Percentiles rank a stretch among this genome's conserved stretches.
Evolutionary conservation across 2,329 filamentous ascomycete genomes (phyloP).

Genomic region (Myriosclerotinia curreyana): DNA sequence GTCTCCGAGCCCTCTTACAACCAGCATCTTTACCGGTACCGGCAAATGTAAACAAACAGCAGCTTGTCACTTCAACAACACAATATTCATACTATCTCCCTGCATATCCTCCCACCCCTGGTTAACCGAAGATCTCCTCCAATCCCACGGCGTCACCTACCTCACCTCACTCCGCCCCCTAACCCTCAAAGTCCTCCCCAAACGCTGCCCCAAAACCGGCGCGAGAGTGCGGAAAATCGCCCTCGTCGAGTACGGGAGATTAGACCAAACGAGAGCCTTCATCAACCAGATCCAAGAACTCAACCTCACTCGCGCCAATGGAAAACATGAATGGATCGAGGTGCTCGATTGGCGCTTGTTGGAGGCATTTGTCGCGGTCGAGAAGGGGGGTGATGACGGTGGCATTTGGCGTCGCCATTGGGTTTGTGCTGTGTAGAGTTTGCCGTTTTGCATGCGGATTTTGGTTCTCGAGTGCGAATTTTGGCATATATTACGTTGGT

Average conservation of each 20-base stretch:
- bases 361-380: slow-evolving; percentile 44
- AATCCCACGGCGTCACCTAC: slow-evolving; percentile 28
- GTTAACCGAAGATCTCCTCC: slow-evolving; percentile 31
- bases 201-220: slow-evolving; percentile 25
- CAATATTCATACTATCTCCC: slow-evolving; percentile 35
- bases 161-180: slow-evolving; percentile 25
- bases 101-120: slow-evolving; percentile 27
- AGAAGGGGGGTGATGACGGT: slow-evolving; percentile 40
- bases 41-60: slow-evolving; percentile 25
- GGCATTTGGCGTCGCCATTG: slow-evolving; percentile 28
- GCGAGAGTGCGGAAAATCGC: slow-evolving; percentile 36
- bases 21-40: slow-evolving; percentile 20
- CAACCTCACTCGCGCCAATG: slow-evolving; percentile 30
- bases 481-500: neutral
- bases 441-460: neutral
- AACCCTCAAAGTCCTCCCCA: slow-evolving; percentile 25
- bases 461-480: neutral
- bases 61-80: slow-evolving; percentile 27
- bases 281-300: slow-evolving; percentile 35
- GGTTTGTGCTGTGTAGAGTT: slow-evolving; percentile 22
- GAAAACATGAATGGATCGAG: slow-evolving; percentile 37
- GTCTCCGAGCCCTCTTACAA: neutral
- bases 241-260: slow-evolving; percentile 40
- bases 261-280: slow-evolving; percentile 37
- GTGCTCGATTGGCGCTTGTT: slow-evolving; percentile 44